These are phyloP conservation scores for Pyronema domesticum DNA, from an alignment of 495 filamentous ascomycete genomes.

Conservation along the genomic window DNA sequence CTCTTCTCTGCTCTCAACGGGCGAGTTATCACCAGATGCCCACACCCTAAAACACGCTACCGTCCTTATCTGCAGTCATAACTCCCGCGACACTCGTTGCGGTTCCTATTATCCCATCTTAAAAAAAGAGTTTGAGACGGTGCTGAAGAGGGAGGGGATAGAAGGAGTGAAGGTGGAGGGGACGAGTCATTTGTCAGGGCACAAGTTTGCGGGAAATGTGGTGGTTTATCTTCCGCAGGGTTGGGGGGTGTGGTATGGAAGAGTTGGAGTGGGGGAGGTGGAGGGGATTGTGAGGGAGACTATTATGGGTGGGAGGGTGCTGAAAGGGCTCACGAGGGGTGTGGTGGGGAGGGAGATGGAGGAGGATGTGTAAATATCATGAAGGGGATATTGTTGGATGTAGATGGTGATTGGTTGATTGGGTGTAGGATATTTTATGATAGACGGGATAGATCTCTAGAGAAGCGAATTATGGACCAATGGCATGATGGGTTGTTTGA, in stretches of 20 bases:
- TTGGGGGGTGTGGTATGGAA: constrained; percentile 39
- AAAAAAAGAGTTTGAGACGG: constrained; percentile 55
- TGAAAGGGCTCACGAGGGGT: constrained; percentile 20
- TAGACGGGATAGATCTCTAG: no score
- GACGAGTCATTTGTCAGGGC: constrained; percentile 66
- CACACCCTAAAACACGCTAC: constrained; percentile 24
- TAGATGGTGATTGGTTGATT: no score
- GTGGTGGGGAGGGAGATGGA: constrained; percentile 3
- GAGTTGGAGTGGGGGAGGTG: constrained; percentile 23
- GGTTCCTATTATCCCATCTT: constrained; percentile 61
- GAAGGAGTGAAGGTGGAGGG: constrained; percentile 34
- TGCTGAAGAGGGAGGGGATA: constrained; percentile 40
- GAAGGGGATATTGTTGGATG: no score
- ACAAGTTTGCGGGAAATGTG: constrained; percentile 73
- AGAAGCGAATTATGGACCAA: no score
- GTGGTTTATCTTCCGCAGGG: constrained; percentile 51
- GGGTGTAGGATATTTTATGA: no score
- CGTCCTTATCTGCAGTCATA: constrained; percentile 31
- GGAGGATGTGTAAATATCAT: background rate
- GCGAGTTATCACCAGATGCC: constrained; percentile 35
- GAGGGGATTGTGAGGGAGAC: constrained; percentile 73
- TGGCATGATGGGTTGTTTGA: no score
- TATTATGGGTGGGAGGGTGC: constrained; percentile 43
- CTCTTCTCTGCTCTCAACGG: constrained; percentile 23
- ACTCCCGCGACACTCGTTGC: constrained; percentile 45